phyloP scores from a whole-genome alignment of 225 moss, liverwort and hornwort genomes.

The Physcomitrium patens region DNA sequence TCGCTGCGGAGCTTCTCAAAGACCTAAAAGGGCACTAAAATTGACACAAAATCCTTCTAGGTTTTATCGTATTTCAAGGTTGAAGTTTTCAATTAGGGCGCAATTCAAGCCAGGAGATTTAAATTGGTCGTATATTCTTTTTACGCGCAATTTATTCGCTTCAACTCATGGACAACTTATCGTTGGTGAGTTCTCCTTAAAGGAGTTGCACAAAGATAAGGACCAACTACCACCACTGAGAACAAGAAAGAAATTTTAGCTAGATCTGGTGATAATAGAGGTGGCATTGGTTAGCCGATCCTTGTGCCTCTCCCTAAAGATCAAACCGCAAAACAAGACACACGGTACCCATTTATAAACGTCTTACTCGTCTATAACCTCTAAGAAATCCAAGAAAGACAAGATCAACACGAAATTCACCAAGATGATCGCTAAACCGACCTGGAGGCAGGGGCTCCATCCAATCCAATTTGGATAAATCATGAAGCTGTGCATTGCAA shows the following conservation, averaged over 20 bases:
- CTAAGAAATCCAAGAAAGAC: background rate
- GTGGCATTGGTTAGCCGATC: background rate
- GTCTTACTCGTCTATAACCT: background rate
- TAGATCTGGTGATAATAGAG: background rate
- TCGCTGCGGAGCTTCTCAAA: background rate
- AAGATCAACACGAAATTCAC: background rate
- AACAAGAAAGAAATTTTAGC: background rate
- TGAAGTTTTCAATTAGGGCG: background rate
- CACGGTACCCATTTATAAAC: background rate
- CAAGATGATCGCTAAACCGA: conserved; percentile 12
- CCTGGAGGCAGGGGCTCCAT: conserved; percentile 82
- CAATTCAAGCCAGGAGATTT: background rate
- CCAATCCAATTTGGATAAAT: conserved; percentile 83
- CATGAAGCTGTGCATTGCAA: conserved; percentile 44
- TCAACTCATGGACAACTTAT: background rate
- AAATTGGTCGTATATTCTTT: background rate
- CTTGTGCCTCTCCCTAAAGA: background rate
- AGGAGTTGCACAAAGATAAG: too few species aligned
- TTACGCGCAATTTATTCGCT: background rate
- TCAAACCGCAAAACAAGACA: background rate
- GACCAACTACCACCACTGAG: background rate
- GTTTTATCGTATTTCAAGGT: too few species aligned
- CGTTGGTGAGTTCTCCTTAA: too few species aligned
- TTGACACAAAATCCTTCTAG: background rate
- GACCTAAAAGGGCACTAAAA: background rate